These are phyloP conservation scores for Trypanosoma lewisi DNA, from an alignment of 208 protist species.

Conservation along the genomic window DNA sequence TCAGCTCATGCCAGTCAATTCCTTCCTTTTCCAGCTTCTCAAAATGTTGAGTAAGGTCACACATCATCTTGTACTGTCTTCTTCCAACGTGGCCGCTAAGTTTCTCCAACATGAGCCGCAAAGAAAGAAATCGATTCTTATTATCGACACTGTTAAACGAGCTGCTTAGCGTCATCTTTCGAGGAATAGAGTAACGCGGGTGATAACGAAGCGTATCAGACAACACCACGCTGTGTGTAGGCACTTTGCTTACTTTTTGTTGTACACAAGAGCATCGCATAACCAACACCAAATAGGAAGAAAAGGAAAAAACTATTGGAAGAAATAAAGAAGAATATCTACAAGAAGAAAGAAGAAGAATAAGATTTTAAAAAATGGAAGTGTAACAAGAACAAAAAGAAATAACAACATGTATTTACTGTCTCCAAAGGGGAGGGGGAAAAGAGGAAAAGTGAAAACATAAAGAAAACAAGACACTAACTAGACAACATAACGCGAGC, in stretches of 20 bases:
- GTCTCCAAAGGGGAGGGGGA: no score
- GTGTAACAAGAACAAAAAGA: no score
- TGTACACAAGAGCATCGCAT: slow-evolving; percentile 14
- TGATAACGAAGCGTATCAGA: slow-evolving; percentile 46
- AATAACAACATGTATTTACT: no score
- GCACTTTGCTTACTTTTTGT: slow-evolving; percentile 39
- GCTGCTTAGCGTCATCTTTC: slow-evolving; percentile 61
- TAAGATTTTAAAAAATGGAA: slow-evolving; percentile 1
- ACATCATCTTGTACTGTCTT: slow-evolving; percentile 83
- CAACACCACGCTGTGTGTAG: slow-evolving; percentile 43
- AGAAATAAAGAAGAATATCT: background rate
- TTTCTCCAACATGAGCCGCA: slow-evolving; percentile 67
- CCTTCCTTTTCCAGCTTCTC: slow-evolving; percentile 56
- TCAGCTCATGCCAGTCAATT: slow-evolving; percentile 90
- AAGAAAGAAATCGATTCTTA: slow-evolving; percentile 74
- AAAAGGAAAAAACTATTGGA: slow-evolving; percentile 13
- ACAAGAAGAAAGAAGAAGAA: slow-evolving; percentile 17
- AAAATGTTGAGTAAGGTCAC: slow-evolving; percentile 41
- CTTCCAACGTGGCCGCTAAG: slow-evolving; percentile 79
- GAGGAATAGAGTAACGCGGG: slow-evolving; percentile 56
- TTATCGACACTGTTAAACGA: slow-evolving; percentile 73
- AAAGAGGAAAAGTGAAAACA: no score
- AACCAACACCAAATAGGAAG: slow-evolving; percentile 3
- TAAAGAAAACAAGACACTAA: no score
- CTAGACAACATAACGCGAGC: no score